phyloP scores from a whole-genome alignment of 75 land plant species.

The Pinus albicaulis region DNA sequence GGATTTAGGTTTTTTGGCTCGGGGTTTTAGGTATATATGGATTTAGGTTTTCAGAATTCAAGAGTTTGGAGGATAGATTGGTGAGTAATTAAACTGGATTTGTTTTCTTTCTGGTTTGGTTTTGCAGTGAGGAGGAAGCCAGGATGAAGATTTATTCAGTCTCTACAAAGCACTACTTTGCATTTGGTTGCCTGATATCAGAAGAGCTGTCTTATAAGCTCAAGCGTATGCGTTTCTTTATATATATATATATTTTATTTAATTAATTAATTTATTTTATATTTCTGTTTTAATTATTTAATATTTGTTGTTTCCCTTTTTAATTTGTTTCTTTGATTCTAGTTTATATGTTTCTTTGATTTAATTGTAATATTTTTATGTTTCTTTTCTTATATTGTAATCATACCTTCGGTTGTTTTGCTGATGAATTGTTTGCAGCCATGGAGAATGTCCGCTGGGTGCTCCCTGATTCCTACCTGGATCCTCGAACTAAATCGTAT shows the following conservation, averaged over 20 bases:
- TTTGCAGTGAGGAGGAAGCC: slow-evolving; percentile 64
- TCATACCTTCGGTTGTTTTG: not conserved
- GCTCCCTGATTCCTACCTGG: slow-evolving; percentile 67
- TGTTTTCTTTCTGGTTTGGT: slow-evolving; percentile 4
- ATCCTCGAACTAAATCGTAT: slow-evolving; percentile 61
- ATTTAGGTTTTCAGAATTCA: not conserved
- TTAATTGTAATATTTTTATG: not conserved
- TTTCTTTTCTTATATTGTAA: not conserved
- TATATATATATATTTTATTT: no score
- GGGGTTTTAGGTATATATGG: not conserved
- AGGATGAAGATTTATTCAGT: slow-evolving; percentile 66
- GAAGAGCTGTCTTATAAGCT: slow-evolving; percentile 56
- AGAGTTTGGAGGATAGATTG: no score
- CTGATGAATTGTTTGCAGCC: slow-evolving; percentile 17
- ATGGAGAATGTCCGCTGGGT: slow-evolving; percentile 60
- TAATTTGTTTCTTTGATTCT: no score
- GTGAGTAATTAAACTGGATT: not conserved
- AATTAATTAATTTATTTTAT: not conserved
- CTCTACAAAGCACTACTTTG: slow-evolving; percentile 60
- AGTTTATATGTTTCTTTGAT: no score
- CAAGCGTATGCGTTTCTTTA: slow-evolving; percentile 31
- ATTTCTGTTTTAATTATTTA: no score
- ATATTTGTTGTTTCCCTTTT: no score
- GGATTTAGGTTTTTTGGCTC: not conserved
- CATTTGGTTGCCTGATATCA: slow-evolving; percentile 55